phyloP scores from a whole-genome alignment of 2,329 filamentous ascomycete genomes.

The Xylariaceae sp. region DNA sequence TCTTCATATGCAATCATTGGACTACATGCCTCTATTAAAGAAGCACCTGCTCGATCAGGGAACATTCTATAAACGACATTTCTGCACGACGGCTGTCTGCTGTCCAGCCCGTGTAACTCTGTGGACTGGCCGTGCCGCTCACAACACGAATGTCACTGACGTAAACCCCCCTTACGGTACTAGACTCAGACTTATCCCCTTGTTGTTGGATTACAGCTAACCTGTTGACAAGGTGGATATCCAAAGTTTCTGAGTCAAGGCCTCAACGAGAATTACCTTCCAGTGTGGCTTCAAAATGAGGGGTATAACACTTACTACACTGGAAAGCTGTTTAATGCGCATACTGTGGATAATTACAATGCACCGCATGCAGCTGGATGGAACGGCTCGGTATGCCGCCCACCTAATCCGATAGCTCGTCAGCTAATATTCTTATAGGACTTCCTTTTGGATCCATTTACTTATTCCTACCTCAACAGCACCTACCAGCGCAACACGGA shows the following conservation, averaged over 20 bases:
- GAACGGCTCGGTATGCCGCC: constrained; percentile 19
- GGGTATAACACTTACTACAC: constrained; percentile 64
- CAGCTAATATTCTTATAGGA: constrained; percentile 41
- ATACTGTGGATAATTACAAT: constrained; percentile 65
- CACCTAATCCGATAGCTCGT: too few relatives aligned
- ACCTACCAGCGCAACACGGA: constrained; percentile 16
- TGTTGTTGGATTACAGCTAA: not conserved
- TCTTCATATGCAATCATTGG: constrained; percentile 57
- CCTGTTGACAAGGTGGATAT: constrained; percentile 48
- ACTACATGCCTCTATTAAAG: constrained; percentile 57
- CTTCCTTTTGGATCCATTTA: constrained; percentile 63
- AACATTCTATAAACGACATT: constrained; percentile 60
- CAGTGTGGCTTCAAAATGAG: constrained; percentile 60
- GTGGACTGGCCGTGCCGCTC: constrained; percentile 59
- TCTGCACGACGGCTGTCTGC: constrained; percentile 62
- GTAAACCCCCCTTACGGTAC: constrained; percentile 55
- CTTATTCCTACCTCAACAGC: constrained; percentile 37
- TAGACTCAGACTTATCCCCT: constrained; percentile 18
- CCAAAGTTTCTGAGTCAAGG: constrained; percentile 58
- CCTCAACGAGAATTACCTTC: constrained; percentile 59
- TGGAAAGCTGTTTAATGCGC: constrained; percentile 63
- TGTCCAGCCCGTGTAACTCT: constrained; percentile 64
- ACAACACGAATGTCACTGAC: constrained; percentile 67
- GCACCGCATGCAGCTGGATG: constrained; percentile 62
- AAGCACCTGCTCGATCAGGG: constrained; percentile 59